These are phyloP conservation scores for Xerocomellus chrysenteron DNA, from an alignment of 768 basidiomycete species.

Conservation along the genomic window DNA sequence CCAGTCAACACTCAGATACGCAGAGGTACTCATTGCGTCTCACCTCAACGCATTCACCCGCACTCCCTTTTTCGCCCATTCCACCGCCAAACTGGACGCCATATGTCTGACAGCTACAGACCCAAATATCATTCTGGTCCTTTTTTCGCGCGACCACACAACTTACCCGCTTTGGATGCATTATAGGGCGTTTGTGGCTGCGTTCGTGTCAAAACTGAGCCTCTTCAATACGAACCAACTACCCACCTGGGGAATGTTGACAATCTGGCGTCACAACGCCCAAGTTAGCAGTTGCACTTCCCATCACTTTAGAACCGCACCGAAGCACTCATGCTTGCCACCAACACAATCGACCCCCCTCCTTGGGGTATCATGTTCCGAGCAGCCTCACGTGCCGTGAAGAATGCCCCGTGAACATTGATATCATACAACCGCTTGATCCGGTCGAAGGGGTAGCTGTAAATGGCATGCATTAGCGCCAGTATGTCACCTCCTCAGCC, in stretches of 20 bases:
- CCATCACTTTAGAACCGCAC: slow-evolving; percentile 43
- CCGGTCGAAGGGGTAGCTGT: slow-evolving; percentile 82
- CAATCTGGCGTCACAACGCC: slow-evolving; percentile 49
- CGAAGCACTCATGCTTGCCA: slow-evolving; percentile 89
- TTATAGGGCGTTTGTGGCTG: slow-evolving; percentile 94
- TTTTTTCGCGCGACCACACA: not conserved
- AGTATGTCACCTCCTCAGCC: not conserved
- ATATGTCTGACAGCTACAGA: slow-evolving; percentile 83
- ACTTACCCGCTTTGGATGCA: slow-evolving; percentile 84
- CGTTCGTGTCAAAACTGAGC: not conserved
- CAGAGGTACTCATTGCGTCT: slow-evolving; percentile 2
- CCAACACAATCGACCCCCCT: slow-evolving; percentile 78
- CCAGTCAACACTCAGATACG: not conserved
- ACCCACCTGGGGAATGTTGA: slow-evolving; percentile 83
- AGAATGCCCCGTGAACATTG: slow-evolving; percentile 93
- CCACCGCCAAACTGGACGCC: slow-evolving; percentile 89
- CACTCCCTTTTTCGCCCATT: slow-evolving; percentile 91
- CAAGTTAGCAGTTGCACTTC: slow-evolving; percentile 2
- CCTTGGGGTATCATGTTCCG: slow-evolving; percentile 84
- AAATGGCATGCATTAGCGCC: slow-evolving; percentile 8
- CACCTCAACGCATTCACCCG: slow-evolving; percentile 83
- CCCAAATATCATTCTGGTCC: slow-evolving; percentile 5
- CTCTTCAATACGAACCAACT: not conserved
- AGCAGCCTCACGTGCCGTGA: slow-evolving; percentile 95
- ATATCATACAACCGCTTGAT: slow-evolving; percentile 84